phyloP scores from a whole-genome alignment of 192 early-diverging fungal species.

The Podochytrium sp. region DNA sequence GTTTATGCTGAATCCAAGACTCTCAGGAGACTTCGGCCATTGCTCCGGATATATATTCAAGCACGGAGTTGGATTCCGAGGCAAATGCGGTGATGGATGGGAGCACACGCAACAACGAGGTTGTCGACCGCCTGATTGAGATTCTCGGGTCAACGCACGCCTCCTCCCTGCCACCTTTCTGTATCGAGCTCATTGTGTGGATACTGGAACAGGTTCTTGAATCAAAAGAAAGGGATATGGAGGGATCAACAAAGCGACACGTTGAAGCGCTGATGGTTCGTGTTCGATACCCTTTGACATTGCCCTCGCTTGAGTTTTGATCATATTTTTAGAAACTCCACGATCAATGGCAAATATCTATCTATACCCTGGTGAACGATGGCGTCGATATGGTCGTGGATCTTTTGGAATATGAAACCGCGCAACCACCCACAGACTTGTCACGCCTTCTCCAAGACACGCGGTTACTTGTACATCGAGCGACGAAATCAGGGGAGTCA shows the following conservation, averaged over 20 bases:
- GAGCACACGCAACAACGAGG: background rate
- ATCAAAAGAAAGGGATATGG: background rate
- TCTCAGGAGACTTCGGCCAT: too few species aligned
- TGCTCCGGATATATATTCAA: too few species aligned
- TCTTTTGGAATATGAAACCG: conserved; percentile 12
- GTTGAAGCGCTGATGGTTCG: background rate
- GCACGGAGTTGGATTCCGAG: too few species aligned
- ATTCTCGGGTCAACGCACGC: conserved; percentile 9
- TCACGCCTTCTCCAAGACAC: background rate
- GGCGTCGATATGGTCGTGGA: conserved; percentile 19
- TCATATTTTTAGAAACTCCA: too few species aligned
- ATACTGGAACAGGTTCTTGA: background rate
- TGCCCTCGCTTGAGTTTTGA: too few species aligned
- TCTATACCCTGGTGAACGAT: conserved; percentile 15
- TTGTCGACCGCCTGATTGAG: conserved; percentile 14
- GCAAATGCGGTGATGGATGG: too few species aligned
- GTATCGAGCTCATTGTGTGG: background rate
- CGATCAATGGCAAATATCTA: background rate
- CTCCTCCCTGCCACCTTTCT: background rate
- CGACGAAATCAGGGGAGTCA: background rate
- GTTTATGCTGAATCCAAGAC: too few species aligned
- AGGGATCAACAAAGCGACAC: too few species aligned
- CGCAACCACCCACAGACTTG: background rate
- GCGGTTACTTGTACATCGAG: background rate
- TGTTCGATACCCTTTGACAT: background rate